Base-by-base conservation (phyloP, 768 basidiomycete genomes). In the Wakefieldia striispora region DNA sequence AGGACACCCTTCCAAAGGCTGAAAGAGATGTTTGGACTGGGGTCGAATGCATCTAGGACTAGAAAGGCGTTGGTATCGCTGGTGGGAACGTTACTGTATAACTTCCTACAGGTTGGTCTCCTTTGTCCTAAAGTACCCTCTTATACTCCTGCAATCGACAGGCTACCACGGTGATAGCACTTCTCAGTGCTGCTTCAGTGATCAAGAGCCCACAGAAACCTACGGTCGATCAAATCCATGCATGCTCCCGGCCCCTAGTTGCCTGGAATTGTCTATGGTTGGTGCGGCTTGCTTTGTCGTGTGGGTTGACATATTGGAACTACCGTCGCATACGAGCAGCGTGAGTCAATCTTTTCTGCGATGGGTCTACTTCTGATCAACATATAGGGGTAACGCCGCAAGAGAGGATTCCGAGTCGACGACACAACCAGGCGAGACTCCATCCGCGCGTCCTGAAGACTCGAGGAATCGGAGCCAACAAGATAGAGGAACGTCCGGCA, bases 181-280 rank as follows among this genome's bases (percentile, higher is more conserved):
- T 88, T 29, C 66, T 84, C 10, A 72, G 70, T 8, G 65, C 78
- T 29, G 75, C 79, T 6, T 75, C 79, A 0, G 63, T 69, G 24
- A 70, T 71, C 21, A 68, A 70, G 54, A 84, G 80, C 54, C 79
- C 78, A 3, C 71, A 65, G 1, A 40, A 71, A 33, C 62, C 66
- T 3, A 53, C 48, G 4, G 45, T 70, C 35, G 76, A 72, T 41
- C 86, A 88, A 67, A 85, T 85, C 74, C 57, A 68, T 21, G 82
- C 83, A 0, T 88, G 86, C 55, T 73, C 73, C 38, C 75, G 80
- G 16, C 86, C 86, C 8, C 64, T 88, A 21, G 86, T 87, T 6
- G 68, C 73, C 2, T 88, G 86, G 86, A 77, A 83, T 44, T 72
- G 75, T 31, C 68, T 88, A 5, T 88, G 86, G 86, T 63, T 83